Conservation (phyloP, 768 basidiomycete species). For the Podaxis pistillaris region DNA sequence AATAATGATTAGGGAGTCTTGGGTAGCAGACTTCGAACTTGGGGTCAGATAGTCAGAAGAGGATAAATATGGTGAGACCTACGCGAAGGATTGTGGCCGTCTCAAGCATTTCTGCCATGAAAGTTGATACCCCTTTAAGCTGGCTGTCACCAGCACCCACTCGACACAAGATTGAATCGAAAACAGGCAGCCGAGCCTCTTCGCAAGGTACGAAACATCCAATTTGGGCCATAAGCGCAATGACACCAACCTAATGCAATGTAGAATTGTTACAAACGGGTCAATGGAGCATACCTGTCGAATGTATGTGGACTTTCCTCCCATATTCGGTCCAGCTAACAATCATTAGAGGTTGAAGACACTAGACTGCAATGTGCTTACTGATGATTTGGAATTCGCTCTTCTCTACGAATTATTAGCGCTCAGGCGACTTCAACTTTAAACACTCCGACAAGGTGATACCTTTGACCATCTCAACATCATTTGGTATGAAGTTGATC, state of each 20-base stretch:
- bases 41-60: background rate
- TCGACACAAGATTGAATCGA: constrained; percentile 92
- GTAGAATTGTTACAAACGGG: constrained; percentile 1
- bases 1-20: constrained; percentile 93
- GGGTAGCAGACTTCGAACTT: constrained; percentile 72
- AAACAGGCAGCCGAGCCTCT: constrained; percentile 83
- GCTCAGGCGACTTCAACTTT: background rate
- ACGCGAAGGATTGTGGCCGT: constrained; percentile 93
- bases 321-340: constrained; percentile 96
- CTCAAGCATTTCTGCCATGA: constrained; percentile 99
- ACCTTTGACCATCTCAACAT: constrained; percentile 93
- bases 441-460: background rate
- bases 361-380: constrained; percentile 29
- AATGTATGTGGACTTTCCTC: constrained; percentile 97
- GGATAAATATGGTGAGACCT: constrained; percentile 21
- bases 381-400: constrained; percentile 97
- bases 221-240: constrained; percentile 92
- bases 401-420: constrained; percentile 42
- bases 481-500: constrained; percentile 92
- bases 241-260: constrained; percentile 71
- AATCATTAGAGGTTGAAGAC: constrained; percentile 2
- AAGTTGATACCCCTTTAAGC: constrained; percentile 95
- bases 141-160: constrained; percentile 99
- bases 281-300: constrained; percentile 56
- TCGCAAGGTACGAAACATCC: constrained; percentile 95